Evolutionary conservation across 129 eudicot genomes (phyloP), one percentile per base, ranked within the genome.

Genomic region (Artemisia argyi): DNA sequence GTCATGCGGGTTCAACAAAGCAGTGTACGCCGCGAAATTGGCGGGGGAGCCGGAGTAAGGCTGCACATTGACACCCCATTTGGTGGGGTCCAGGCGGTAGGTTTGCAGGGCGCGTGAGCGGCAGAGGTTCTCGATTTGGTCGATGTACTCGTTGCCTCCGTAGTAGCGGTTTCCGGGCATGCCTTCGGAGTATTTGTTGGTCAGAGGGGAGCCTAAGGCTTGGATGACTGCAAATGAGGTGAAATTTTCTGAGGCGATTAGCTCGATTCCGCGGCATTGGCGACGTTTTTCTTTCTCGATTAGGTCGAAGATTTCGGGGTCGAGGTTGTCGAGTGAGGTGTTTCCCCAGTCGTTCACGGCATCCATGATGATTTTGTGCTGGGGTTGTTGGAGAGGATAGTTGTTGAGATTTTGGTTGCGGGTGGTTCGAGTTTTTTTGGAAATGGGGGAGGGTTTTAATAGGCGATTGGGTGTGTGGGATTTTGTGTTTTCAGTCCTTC

Each of bases 151-250:
- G 69, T 94, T 94, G 63, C 97, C 99, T 5, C 99, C 99, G 81
- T 94, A 94, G 86, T 94, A 94, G 1, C 99, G 87, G 88, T 94
- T 94, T 0, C 99, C 99, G 42, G 99, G 99, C 82, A 94, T 88
- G 20, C 99, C 99, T 46, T 94, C 99, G 39, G 99, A 94, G 89
- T 94, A 94, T 46, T 94, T 90, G 85, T 94, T 94, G 62, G 99
- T 94, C 13, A 94, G 76, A 0, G 97, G 83, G 71, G 87, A 79
- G 69, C 99, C 99, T 50, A 94, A 85, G 35, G 99, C 99, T 72
- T 94, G 86, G 51, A 94, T 94, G 3, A 94, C 99, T 67, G 99
- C 99, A 76, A 88, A 88, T 9, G 99, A 94, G 15, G 99, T 94
- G 97, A 94, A 94, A 76, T 93, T 94, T 48, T 94, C 99, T 0